Evolutionary conservation across 768 basidiomycete genomes (phyloP).

Genomic region (Tulasnella calospora): DNA sequence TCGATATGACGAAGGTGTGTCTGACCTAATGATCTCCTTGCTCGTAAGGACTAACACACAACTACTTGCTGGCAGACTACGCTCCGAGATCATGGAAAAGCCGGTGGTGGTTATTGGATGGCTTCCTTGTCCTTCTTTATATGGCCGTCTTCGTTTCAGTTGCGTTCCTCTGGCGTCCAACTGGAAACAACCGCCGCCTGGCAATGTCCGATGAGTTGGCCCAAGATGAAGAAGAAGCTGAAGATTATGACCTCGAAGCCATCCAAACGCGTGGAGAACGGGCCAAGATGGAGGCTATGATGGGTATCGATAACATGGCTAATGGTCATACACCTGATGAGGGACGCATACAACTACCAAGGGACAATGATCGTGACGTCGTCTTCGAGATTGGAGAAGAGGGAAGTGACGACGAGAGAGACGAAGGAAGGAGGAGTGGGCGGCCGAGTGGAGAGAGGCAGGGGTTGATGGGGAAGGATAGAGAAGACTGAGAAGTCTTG

Average conservation of each 20-base stretch:
- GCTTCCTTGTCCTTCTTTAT: constrained; percentile 87
- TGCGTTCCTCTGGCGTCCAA: constrained; percentile 89
- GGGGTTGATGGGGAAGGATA: constrained; percentile 17
- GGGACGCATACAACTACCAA: constrained; percentile 41
- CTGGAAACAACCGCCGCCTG: constrained; percentile 81
- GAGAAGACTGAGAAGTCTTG: neutral
- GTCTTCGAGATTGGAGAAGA: constrained; percentile 92
- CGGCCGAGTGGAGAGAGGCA: neutral
- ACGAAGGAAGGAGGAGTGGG: constrained; percentile 52
- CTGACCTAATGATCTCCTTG: neutral
- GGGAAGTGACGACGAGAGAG: constrained; percentile 50
- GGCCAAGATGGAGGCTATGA: constrained; percentile 45
- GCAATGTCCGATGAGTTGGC: constrained; percentile 96
- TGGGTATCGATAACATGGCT: constrained; percentile 47
- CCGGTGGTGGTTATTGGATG: constrained; percentile 96
- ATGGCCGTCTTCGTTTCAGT: constrained; percentile 73
- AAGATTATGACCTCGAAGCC: constrained; percentile 83
- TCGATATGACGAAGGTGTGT: constrained; percentile 77
- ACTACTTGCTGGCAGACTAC: constrained; percentile 54
- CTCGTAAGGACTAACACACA: neutral
- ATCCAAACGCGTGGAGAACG: constrained; percentile 51
- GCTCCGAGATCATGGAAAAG: constrained; percentile 83
- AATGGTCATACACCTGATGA: constrained; percentile 71
- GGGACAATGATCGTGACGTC: constrained; percentile 60
- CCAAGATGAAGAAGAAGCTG: constrained; percentile 89